Conservation (phyloP, 164 flowering plant genomes). For the Magnolia changhungtana region DNA sequence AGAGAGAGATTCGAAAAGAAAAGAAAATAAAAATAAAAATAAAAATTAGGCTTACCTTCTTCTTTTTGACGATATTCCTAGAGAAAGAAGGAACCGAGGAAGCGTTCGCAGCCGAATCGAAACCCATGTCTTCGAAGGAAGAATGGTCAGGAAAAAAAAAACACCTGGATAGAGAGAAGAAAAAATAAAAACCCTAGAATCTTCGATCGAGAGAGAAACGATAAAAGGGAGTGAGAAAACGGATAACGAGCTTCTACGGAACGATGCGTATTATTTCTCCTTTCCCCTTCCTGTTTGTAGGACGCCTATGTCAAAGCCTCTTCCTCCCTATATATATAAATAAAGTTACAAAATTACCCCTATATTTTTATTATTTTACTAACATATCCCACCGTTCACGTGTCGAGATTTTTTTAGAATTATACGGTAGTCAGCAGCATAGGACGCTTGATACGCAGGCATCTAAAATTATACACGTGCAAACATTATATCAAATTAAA, state of each 20-base stretch:
- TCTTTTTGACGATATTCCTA: slow-evolving; percentile 62
- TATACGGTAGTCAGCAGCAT: too few relatives aligned
- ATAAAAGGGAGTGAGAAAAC: neutral
- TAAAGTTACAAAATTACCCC: neutral
- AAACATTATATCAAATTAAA: too few relatives aligned
- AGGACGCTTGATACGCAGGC: too few relatives aligned
- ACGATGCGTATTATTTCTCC: too few relatives aligned
- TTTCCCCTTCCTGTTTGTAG: too few relatives aligned
- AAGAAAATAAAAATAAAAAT: neutral
- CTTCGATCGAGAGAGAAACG: neutral
- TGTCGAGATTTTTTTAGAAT: too few relatives aligned
- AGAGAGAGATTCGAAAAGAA: slow-evolving; percentile 2
- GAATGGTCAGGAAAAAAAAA: too few relatives aligned
- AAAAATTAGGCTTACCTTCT: slow-evolving; percentile 41
- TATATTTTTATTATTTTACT: neutral
- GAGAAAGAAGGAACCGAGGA: slow-evolving; percentile 30
- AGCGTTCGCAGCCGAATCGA: slow-evolving; percentile 48
- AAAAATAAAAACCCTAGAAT: neutral
- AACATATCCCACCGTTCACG: neutral
- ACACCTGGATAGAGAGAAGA: neutral
- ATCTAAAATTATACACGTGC: too few relatives aligned
- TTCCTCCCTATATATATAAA: neutral
- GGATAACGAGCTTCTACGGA: neutral
- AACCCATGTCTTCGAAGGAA: slow-evolving; percentile 35
- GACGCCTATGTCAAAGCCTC: neutral